Evolutionary conservation across 2,329 filamentous ascomycete genomes (phyloP).

Genomic region (Arthrinium phaeospermum): DNA sequence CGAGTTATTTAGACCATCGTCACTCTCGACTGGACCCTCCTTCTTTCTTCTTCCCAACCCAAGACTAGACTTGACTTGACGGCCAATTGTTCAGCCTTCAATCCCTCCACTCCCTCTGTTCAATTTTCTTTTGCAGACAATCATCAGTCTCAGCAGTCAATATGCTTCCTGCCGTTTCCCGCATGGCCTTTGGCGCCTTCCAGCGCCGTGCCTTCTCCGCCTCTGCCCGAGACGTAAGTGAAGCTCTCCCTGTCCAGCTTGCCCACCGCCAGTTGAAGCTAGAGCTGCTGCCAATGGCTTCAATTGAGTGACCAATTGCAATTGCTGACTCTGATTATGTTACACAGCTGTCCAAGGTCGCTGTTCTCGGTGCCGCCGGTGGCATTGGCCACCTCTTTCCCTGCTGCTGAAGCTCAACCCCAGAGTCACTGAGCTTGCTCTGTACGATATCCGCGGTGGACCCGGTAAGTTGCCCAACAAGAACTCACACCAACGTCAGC

Average conservation of each 20-base stretch:
- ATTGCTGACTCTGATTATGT: constrained; percentile 29
- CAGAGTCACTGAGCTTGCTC: constrained; percentile 87
- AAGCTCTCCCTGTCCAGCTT: constrained; percentile 25
- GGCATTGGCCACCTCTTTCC: constrained; percentile 98
- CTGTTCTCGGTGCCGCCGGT: constrained; percentile 94
- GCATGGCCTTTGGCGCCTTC: constrained; percentile 46
- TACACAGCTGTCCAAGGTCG: constrained; percentile 88
- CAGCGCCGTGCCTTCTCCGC: constrained; percentile 84
- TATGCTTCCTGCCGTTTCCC: constrained; percentile 25
- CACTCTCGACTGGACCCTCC: not conserved
- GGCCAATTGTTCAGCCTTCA: constrained; percentile 18
- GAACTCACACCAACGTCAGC: constrained; percentile 2
- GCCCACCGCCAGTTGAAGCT: constrained; percentile 13
- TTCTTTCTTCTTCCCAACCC: not conserved
- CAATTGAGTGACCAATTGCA: constrained; percentile 16
- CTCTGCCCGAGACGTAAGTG: constrained; percentile 73
- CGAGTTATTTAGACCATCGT: constrained; percentile 1
- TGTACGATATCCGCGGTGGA: constrained; percentile 96
- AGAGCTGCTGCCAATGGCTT: constrained; percentile 17
- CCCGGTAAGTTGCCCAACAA: constrained; percentile 61
- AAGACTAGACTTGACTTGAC: not conserved
- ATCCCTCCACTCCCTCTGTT: constrained; percentile 8
- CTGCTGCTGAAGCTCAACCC: constrained; percentile 99
- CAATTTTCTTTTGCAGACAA: not conserved
- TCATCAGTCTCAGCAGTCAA: constrained; percentile 9